Evolutionary conservation across 202 grass and related monocot genomes (phyloP).

Genomic region (Schoenoplectus tabernaemontani): DNA sequence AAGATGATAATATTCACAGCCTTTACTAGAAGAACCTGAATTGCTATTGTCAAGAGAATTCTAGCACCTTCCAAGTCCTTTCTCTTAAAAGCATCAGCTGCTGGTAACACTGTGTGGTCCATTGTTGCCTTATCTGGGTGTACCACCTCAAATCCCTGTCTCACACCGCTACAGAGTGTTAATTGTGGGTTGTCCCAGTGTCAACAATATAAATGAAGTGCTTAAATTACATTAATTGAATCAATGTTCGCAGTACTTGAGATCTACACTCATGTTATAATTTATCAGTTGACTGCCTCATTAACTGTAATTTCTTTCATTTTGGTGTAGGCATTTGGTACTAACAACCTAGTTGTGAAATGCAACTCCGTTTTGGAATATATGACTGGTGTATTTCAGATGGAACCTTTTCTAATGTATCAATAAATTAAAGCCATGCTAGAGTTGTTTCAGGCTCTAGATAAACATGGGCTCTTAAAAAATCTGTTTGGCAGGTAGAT

Average conservation of each 20-base stretch:
- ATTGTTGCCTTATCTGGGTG: slow-evolving; percentile 58
- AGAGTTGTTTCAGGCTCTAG: too few species aligned
- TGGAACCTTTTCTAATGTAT: too few species aligned
- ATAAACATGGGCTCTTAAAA: too few species aligned
- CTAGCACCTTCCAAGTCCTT: slow-evolving; percentile 66
- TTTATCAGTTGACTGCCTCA: not conserved
- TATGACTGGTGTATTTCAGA: too few species aligned
- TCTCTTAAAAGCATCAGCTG: slow-evolving; percentile 40
- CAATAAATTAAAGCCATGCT: too few species aligned
- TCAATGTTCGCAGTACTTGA: not conserved
- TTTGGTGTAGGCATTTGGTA: not conserved
- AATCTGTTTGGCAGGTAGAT: too few species aligned
- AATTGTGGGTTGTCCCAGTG: not conserved
- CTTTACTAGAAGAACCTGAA: slow-evolving; percentile 73
- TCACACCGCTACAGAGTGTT: not conserved
- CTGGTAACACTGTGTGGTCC: slow-evolving; percentile 55
- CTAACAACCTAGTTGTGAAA: not conserved
- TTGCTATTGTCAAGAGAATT: slow-evolving; percentile 60
- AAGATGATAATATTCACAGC: slow-evolving; percentile 59
- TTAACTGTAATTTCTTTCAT: not conserved
- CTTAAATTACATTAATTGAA: not conserved
- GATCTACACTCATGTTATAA: not conserved
- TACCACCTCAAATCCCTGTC: slow-evolving; percentile 70
- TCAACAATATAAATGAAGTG: not conserved
- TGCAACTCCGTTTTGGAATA: not conserved